These are phyloP conservation scores for Aspergillus nidulans DNA, from an alignment of 495 filamentous ascomycete genomes.

Conservation along the genomic window DNA sequence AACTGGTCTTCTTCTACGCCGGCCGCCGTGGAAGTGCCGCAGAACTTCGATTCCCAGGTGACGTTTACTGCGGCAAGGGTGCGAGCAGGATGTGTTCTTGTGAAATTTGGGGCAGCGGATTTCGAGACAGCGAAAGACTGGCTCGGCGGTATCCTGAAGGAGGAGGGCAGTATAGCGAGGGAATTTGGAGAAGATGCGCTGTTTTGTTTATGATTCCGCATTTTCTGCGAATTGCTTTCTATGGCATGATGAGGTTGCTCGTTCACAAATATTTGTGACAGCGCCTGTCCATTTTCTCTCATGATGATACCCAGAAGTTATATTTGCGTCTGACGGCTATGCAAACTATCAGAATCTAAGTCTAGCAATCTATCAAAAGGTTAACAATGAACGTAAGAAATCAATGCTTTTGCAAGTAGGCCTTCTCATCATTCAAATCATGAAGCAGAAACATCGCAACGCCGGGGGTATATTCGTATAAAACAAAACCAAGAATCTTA, in stretches of 20 bases:
- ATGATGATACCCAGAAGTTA: slow-evolving; percentile 7
- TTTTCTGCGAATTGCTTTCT: not conserved
- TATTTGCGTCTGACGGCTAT: slow-evolving; percentile 1
- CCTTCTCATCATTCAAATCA: not conserved
- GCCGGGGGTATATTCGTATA: slow-evolving; percentile 5
- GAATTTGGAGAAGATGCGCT: slow-evolving; percentile 62
- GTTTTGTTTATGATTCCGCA: slow-evolving; percentile 45
- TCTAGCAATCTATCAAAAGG: not conserved
- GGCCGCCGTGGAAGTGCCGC: slow-evolving; percentile 26
- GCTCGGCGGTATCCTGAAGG: slow-evolving; percentile 51
- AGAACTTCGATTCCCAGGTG: slow-evolving; percentile 51
- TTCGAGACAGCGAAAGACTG: slow-evolving; percentile 61
- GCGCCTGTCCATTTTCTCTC: not conserved
- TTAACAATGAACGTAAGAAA: not conserved
- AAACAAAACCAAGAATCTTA: not conserved
- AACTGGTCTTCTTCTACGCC: slow-evolving; percentile 54
- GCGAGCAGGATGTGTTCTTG: slow-evolving; percentile 71
- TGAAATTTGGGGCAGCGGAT: slow-evolving; percentile 72
- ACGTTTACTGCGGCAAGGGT: slow-evolving; percentile 85
- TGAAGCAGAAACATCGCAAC: not conserved
- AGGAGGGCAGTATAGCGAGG: slow-evolving; percentile 53
- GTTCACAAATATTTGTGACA: not conserved
- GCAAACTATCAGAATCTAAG: not conserved
- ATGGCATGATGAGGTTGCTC: not conserved
- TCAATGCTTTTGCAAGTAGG: not conserved